Percentiles rank a stretch among this genome's conserved stretches.
These are phyloP conservation scores for Lactarius sanguifluus DNA, from an alignment of 768 basidiomycete genomes.

Conservation along the genomic window DNA sequence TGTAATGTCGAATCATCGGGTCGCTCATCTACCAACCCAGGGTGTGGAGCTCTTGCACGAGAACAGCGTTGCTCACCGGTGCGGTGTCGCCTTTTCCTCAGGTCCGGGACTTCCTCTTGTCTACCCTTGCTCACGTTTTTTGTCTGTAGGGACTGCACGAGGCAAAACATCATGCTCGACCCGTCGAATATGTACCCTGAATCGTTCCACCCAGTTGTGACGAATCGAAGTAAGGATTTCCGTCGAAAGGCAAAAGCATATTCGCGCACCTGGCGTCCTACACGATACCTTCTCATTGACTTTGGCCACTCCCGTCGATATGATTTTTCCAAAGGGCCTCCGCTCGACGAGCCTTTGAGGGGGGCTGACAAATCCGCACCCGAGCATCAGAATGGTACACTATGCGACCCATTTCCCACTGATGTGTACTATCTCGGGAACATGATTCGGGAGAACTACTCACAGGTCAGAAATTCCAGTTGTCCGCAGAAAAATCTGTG, in stretches of 20 bases:
- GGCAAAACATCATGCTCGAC: conserved; percentile 24
- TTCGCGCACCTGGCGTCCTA: conserved; percentile 32
- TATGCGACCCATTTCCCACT: conserved; percentile 31
- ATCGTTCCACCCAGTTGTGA: conserved; percentile 18
- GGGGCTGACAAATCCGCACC: conserved; percentile 35
- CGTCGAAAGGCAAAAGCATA: conserved; percentile 17
- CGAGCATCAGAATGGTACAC: conserved; percentile 25
- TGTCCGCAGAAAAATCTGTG: background rate
- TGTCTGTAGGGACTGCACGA: conserved; percentile 18
- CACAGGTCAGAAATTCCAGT: conserved; percentile 11
- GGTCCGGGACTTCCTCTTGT: background rate
- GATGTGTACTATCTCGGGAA: conserved; percentile 35
- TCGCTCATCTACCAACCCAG: background rate
- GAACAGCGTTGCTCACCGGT: conserved; percentile 25
- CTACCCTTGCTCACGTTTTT: background rate
- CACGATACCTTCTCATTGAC: conserved; percentile 36
- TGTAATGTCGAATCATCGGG: background rate
- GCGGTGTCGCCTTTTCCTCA: background rate
- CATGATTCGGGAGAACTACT: conserved; percentile 25
- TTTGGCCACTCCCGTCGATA: conserved; percentile 35
- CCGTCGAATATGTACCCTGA: conserved; percentile 23
- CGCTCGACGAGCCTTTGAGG: conserved; percentile 26
- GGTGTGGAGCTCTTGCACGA: conserved; percentile 26
- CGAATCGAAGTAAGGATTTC: background rate
- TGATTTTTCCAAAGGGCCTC: conserved; percentile 12